Conservation (phyloP, 1,284 basidiomycete species). For the Wallemia ichthyophaga region DNA sequence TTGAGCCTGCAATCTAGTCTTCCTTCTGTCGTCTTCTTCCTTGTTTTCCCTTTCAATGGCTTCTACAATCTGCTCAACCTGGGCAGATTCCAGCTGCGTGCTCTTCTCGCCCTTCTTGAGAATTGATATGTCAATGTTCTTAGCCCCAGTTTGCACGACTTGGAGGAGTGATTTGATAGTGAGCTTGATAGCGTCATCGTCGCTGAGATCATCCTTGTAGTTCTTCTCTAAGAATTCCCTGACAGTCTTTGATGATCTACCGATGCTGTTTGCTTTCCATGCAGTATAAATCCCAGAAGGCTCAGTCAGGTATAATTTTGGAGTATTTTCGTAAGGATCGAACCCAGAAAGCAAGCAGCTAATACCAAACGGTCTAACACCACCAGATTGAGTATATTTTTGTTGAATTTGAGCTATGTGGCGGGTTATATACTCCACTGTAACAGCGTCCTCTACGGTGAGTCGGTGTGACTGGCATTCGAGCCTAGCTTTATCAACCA, state of each 20-base stretch:
- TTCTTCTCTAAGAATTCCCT: constrained; percentile 98
- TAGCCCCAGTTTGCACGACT: constrained; percentile 95
- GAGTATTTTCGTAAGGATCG: constrained; percentile 65
- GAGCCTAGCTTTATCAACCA: constrained; percentile 90
- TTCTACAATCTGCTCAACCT: background rate
- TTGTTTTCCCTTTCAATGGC: background rate
- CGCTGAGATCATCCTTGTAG: constrained; percentile 61
- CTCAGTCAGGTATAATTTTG: constrained; percentile 84
- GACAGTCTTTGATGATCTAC: constrained; percentile 89
- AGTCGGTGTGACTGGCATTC: constrained; percentile 94
- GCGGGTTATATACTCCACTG: constrained; percentile 92
- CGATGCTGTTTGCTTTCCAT: constrained; percentile 98
- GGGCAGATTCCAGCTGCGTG: background rate
- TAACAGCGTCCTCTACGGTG: constrained; percentile 93
- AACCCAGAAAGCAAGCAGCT: constrained; percentile 92
- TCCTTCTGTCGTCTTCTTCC: background rate
- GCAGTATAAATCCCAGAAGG: constrained; percentile 92
- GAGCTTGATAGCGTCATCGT: constrained; percentile 75
- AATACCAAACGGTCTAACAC: constrained; percentile 92
- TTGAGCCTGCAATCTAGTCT: background rate
- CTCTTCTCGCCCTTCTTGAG: constrained; percentile 29
- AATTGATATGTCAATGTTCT: constrained; percentile 92
- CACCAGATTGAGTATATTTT: constrained; percentile 96
- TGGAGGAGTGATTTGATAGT: constrained; percentile 87
- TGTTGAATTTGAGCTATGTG: constrained; percentile 95